Evolutionary conservation across 345 rosid genomes (phyloP), one percentile per base, ranked within the genome.

Genomic region (Cochlearia excelsa): DNA sequence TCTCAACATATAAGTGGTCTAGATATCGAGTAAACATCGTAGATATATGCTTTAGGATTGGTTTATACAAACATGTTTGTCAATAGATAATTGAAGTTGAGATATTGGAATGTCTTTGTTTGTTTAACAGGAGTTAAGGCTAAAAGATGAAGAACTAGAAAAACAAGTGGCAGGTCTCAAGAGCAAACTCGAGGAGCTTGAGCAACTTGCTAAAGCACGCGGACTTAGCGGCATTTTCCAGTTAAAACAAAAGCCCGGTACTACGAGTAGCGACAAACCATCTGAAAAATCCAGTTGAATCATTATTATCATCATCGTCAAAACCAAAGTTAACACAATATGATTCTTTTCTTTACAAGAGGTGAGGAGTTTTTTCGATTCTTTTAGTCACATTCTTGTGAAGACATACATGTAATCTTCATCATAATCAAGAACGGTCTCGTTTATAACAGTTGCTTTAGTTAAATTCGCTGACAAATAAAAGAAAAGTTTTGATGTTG

Each of bases 191-290:
- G 78, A 59, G 43, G 94, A 89, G 73, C 58, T 93, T 51, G 99
- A 87, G 80, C 76, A 81, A 59, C 94, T 85, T 28, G 87, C 97
- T 5, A 82, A 59, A 60, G 60, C 72, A 53, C 80, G 73, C 16
- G 94, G 99, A 43, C 84, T 89, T 44, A 43, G 75, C 6, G 95
- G 95, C 51, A 9, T 81, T 9, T 74, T 86, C 67, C 75, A 78
- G 69, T 54, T 84, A 51, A 83, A 72, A 70, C 79, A 66, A 37
- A 69, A 72, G 3, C 63, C 62, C 4, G 5, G 31, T n/a, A 45
- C 49, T 1, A 31, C 65, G 1, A 74, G 74, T 28, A 67, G 70
- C 16, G 63, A 7, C 23, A 72, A 78, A 54, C 45, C 66, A 54
- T 62, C 59, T 16, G 23, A 16, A 5, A 77, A 77, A 57, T 67